Percentiles rank a stretch among this genome's conserved stretches.
Evolutionary conservation across 2,329 filamentous ascomycete genomes (phyloP).

Genomic region (Nemania sp.): DNA sequence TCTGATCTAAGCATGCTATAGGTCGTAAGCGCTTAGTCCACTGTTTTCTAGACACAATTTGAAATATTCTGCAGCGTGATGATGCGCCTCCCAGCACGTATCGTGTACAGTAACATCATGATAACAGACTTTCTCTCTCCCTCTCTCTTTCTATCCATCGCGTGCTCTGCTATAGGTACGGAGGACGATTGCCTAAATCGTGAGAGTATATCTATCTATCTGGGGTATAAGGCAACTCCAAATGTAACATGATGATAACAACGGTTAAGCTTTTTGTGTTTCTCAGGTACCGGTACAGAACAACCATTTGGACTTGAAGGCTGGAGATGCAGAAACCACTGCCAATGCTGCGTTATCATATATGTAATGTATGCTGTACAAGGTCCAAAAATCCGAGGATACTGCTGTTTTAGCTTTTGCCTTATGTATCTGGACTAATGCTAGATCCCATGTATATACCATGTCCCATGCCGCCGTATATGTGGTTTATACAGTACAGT

Average conservation of each 20-base stretch:
- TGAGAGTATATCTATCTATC: not conserved
- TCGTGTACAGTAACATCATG: conserved; percentile 7
- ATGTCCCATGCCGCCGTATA: too few relatives aligned
- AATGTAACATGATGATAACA: conserved; percentile 1
- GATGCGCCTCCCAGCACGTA: not conserved
- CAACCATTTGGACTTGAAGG: not conserved
- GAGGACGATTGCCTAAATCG: not conserved
- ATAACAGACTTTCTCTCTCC: conserved; percentile 1
- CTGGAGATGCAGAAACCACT: not conserved
- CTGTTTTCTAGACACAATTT: conserved; percentile 22
- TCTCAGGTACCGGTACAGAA: not conserved
- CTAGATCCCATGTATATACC: too few relatives aligned
- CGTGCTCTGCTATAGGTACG: not conserved
- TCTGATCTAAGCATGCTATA: conserved; percentile 16
- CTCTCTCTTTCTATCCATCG: too few relatives aligned
- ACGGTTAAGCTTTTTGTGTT: not conserved
- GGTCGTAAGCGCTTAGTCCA: conserved; percentile 6
- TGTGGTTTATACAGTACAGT: not conserved
- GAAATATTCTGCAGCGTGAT: conserved; percentile 27
- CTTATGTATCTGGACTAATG: too few relatives aligned
- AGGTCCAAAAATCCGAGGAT: not conserved
- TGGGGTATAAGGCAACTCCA: not conserved
- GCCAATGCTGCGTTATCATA: not conserved
- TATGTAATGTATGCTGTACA: too few relatives aligned
- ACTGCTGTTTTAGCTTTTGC: not conserved